Base-by-base conservation (phyloP, 768 basidiomycete genomes). In the Tricholoma bakamatsutake region DNA sequence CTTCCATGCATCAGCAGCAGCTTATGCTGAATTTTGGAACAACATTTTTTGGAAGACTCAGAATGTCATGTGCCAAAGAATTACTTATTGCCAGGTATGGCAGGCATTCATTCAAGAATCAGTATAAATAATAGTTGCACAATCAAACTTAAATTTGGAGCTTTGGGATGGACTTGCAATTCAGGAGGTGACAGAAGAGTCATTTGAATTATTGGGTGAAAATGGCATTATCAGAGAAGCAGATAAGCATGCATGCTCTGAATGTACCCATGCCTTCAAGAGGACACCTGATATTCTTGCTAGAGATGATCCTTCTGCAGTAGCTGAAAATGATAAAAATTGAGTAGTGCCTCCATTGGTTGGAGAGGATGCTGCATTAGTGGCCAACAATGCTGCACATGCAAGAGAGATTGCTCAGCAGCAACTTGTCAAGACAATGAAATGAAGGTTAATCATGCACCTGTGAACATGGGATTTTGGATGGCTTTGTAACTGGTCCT, bases 1-100 rank as follows among this genome's bases (percentile, higher is more conserved):
- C 43, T 61, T 63, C 39, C 62, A 61, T 61, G 60, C 57, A 56
- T 63, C 60, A 33, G 47, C 57, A 11, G 28, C 62, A 24, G 60
- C 62, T 46, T 56, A 48, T 59, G 11, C 11, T 6, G 34, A 35
- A 13, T 35, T 11, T 13, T 35, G 35, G 35, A 35, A 35, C 12
- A 13, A 35, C 11, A 35, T 8, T 12, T 34, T 34, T 34, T 8
- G 33, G 12, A 8, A 9, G 9, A 3, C 12, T 34, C 8, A 34
- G 8, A 3, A 34, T 8, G 33, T 9, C 12, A 34, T 9, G 33
- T 13, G 12, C 4, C 15, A 4, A 2, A 13, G 15, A 35, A 11
- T 13, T 12, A 35, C 12, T 11, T 13, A 12, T 35, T 13, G 12
- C 4, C 35, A 35, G 15, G 35, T 35, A 35, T 35, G 61, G 61